Evolutionary conservation across 75 land plant genomes (phyloP).

Genomic region (Picea glauca): DNA sequence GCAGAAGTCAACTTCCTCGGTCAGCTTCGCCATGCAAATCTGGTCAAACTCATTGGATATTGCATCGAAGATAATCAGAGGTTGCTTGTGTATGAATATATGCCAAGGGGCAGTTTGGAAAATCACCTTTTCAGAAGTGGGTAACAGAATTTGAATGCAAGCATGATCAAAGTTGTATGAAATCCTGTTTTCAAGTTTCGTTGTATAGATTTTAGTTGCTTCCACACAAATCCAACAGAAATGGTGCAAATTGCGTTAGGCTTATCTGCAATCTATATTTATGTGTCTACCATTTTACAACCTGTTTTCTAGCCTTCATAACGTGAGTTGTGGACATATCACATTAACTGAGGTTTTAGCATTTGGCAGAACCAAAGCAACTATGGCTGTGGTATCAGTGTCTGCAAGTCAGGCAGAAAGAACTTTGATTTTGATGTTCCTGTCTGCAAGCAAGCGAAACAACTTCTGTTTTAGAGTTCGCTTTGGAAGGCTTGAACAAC

Average conservation of each 20-base stretch:
- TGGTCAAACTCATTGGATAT: constrained; percentile 45
- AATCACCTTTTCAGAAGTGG: constrained; percentile 24
- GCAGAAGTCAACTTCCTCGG: constrained; percentile 49
- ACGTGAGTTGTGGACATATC: background rate
- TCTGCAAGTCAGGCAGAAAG: background rate
- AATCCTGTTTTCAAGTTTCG: constrained; percentile 15
- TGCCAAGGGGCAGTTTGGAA: constrained; percentile 30
- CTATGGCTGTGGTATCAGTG: constrained; percentile 3
- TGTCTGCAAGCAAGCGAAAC: background rate
- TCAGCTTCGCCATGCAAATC: constrained; percentile 28
- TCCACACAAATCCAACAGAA: background rate
- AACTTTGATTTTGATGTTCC: background rate
- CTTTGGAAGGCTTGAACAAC: background rate
- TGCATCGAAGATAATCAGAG: constrained; percentile 37
- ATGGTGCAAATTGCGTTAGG: background rate
- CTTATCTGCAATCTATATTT: background rate
- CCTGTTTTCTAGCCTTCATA: too few species aligned
- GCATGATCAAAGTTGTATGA: constrained; percentile 2
- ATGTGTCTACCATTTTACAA: background rate
- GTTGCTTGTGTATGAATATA: constrained; percentile 31
- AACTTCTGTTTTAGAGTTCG: background rate
- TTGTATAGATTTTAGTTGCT: constrained; percentile 6
- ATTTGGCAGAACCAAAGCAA: background rate
- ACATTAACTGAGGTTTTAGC: too few species aligned
- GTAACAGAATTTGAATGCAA: constrained; percentile 14